Conservation (phyloP, 768 basidiomycete species). For the Postia placenta region DNA sequence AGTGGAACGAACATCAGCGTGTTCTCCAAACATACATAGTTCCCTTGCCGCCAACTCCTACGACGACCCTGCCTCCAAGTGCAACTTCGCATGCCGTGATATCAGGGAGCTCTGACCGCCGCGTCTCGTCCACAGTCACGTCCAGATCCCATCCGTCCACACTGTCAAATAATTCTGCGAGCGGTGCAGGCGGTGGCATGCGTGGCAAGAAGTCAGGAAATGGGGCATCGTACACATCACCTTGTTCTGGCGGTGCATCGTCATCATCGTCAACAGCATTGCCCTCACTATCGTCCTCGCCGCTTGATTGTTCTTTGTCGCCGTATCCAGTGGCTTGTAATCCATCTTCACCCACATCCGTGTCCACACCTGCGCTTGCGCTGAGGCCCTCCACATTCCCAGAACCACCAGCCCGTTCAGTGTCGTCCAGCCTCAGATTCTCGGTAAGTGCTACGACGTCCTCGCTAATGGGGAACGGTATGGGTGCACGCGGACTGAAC, state of each 20-base stretch:
- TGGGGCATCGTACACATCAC: constrained; percentile 12
- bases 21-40: constrained; percentile 20
- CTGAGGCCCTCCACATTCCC: not conserved
- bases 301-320: not conserved
- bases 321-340: no score
- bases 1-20: no score
- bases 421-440: constrained; percentile 4
- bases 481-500: constrained; percentile 37
- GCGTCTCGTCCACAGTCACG: constrained; percentile 7
- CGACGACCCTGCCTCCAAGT: constrained; percentile 14
- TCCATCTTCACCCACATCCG: not conserved
- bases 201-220: not conserved
- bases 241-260: constrained; percentile 8
- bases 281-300: constrained; percentile 2
- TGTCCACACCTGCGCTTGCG: not conserved
- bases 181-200: constrained; percentile 4
- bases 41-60: constrained; percentile 15
- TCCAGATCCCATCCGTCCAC: constrained; percentile 21
- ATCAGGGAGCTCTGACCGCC: constrained; percentile 6
- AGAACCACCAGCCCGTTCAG: not conserved
- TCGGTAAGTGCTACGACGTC: constrained; percentile 12
- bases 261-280: not conserved
- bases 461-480: constrained; percentile 28
- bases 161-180: constrained; percentile 10
- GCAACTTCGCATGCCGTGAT: constrained; percentile 19